Base-by-base conservation (phyloP, 192 early-diverging fungal species). In the Irineochytrium annulatum region DNA sequence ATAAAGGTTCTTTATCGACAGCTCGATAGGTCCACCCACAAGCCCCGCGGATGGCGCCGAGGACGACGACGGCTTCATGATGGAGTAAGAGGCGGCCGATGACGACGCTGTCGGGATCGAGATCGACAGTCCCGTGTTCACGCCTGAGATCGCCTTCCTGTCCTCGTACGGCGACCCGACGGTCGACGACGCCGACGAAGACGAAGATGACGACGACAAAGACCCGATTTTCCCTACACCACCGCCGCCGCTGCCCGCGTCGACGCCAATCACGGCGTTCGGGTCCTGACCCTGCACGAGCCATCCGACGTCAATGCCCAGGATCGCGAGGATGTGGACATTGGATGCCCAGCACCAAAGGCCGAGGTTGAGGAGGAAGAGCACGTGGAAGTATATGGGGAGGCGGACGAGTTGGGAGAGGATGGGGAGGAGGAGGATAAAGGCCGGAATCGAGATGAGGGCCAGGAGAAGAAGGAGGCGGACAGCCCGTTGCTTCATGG, bases 261-360 rank as follows among this genome's bases (percentile, higher is more conserved):
- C n/a, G n/a, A n/a, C n/a, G n/a, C n/a, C n/a, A n/a, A n/a, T n/a
- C n/a, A n/a, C n/a, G n/a, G n/a, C n/a, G n/a, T 41, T n/a, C 11
- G 37, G 37, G n/a, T 41, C 37, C 8, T 8, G n/a, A 22, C 46
- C 46, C 52, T 60, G 39, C 30, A 80, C 52, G 29, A 80, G 30
- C 8, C 41, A 14, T 29, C 29, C 34, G 8, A 57, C 35, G 37
- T 72, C 60, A 33, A 80, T 77, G 1, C 78, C 78, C 1, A 37
- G 33, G 2, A 55, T 43, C n/a, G 30, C 19, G 24, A 80, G 68
- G 19, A 77, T 52, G 55, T 74, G 64, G 17, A 80, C 52, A 49
- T 80, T 80, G 32, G 63, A 46, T 5, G 75, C 70, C 75, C 75
- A 80, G 60, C 75, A 69, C 67, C 74, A 77, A 19, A 77, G 39